These are phyloP conservation scores for Coniella lustricola DNA, from an alignment of 2,329 filamentous ascomycete species.

Conservation along the genomic window DNA sequence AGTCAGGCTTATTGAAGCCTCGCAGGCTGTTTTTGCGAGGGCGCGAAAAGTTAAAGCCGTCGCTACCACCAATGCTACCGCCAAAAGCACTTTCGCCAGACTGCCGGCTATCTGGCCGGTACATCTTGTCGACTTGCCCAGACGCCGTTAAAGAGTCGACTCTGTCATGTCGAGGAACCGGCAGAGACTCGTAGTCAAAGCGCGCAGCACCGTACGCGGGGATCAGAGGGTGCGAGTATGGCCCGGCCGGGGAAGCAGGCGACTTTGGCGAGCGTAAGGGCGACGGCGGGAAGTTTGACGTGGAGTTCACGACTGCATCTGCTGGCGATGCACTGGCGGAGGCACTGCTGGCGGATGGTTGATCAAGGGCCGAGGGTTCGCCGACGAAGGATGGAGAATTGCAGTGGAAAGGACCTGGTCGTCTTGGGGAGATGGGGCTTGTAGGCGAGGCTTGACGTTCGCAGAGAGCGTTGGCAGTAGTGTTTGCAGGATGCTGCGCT, in stretches of 20 bases:
- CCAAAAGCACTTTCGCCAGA: slow-evolving; percentile 22
- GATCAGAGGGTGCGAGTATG: slow-evolving; percentile 27
- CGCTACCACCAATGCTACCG: slow-evolving; percentile 21
- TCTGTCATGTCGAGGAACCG: slow-evolving; percentile 18
- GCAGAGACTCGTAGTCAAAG: slow-evolving; percentile 13
- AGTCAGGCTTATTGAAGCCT: slow-evolving; percentile 17
- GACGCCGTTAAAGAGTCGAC: slow-evolving; percentile 15
- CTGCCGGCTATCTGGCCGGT: slow-evolving; percentile 25
- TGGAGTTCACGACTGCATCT: slow-evolving; percentile 7
- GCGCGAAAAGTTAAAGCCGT: slow-evolving; percentile 52
- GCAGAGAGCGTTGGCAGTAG: slow-evolving; percentile 13
- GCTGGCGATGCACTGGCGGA: background rate
- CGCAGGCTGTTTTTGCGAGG: slow-evolving; percentile 48
- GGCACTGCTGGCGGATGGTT: background rate
- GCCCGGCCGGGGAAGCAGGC: slow-evolving; percentile 23
- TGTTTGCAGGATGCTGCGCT: slow-evolving; percentile 9
- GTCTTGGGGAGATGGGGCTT: slow-evolving; percentile 8
- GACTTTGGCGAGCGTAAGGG: slow-evolving; percentile 19
- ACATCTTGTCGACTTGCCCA: slow-evolving; percentile 21
- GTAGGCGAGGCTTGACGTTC: slow-evolving; percentile 14
- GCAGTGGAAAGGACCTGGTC: slow-evolving; percentile 12
- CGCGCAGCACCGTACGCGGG: slow-evolving; percentile 19
- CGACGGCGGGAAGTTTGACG: slow-evolving; percentile 15
- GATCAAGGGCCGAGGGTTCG: slow-evolving; percentile 5
- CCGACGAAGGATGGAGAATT: slow-evolving; percentile 4